Conservation (phyloP, 179 eudicot species). For the Carnegiea gigantea region DNA sequence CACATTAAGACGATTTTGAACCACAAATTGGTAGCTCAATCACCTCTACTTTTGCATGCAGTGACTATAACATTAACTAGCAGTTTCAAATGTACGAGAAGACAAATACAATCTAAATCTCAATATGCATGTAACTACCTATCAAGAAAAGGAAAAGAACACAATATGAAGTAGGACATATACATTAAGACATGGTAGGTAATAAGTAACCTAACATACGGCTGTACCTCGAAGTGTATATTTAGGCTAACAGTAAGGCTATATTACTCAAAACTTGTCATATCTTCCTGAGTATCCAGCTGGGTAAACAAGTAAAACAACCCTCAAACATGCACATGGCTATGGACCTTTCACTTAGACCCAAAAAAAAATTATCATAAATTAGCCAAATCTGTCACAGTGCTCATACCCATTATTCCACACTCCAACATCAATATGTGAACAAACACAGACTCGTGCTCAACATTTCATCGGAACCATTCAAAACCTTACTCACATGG, state of each 20-base stretch:
- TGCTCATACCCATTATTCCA: no score
- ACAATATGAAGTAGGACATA: background rate
- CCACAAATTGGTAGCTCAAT: constrained; percentile 5
- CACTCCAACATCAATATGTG: no score
- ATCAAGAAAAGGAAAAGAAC: background rate
- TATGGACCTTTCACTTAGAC: no score
- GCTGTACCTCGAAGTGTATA: background rate
- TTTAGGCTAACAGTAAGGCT: background rate
- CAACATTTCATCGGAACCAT: no score
- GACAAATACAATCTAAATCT: background rate
- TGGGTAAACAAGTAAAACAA: background rate
- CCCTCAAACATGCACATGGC: no score
- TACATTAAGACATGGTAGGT: background rate
- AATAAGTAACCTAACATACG: background rate
- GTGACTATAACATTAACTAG: background rate
- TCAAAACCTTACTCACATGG: no score
- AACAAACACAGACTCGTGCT: no score
- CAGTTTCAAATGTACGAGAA: background rate
- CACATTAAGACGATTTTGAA: background rate
- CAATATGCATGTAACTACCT: background rate
- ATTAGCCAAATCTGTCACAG: no score
- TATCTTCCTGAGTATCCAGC: background rate
- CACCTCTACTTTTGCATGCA: background rate
- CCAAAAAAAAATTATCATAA: no score
- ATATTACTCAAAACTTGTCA: background rate